These are phyloP conservation scores for Hygrophorus russula DNA, from an alignment of 768 basidiomycete species.

Conservation along the genomic window DNA sequence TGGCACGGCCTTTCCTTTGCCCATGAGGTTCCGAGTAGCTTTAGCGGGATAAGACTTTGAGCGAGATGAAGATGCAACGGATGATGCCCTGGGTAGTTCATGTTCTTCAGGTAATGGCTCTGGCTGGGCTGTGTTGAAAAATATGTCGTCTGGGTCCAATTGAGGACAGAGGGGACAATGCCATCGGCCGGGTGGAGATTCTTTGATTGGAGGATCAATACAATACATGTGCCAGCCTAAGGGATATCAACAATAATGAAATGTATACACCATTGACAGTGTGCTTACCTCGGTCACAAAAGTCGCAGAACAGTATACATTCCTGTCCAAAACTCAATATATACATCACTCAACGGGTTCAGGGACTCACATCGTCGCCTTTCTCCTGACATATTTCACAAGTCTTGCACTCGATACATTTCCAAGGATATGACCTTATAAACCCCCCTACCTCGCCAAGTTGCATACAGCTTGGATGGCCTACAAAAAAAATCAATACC, in stretches of 20 bases:
- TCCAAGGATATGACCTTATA: slow-evolving; percentile 72
- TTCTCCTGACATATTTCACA: slow-evolving; percentile 83
- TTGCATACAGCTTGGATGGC: slow-evolving; percentile 82
- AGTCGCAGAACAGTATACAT: slow-evolving; percentile 84
- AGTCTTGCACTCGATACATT: slow-evolving; percentile 84
- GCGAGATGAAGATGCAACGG: slow-evolving; percentile 33
- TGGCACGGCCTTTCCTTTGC: slow-evolving; percentile 21
- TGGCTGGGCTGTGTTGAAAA: not conserved
- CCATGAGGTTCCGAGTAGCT: slow-evolving; percentile 17
- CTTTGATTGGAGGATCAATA: slow-evolving; percentile 56
- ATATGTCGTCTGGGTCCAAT: slow-evolving; percentile 13
- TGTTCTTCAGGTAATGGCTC: slow-evolving; percentile 4
- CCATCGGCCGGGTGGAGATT: slow-evolving; percentile 70
- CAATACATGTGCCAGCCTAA: slow-evolving; percentile 82
- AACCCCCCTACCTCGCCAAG: slow-evolving; percentile 43
- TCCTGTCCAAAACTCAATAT: slow-evolving; percentile 30
- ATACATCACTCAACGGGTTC: slow-evolving; percentile 3
- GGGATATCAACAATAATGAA: not conserved
- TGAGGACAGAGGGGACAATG: slow-evolving; percentile 56
- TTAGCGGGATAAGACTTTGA: slow-evolving; percentile 6
- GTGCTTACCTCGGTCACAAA: slow-evolving; percentile 74
- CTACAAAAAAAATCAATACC: slow-evolving; percentile 24
- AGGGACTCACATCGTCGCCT: slow-evolving; percentile 72
- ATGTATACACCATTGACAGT: slow-evolving; percentile 4
- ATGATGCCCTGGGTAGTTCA: slow-evolving; percentile 19